Conservation (phyloP, 352 stramenopile species). For the Pythium folliculosum region DNA sequence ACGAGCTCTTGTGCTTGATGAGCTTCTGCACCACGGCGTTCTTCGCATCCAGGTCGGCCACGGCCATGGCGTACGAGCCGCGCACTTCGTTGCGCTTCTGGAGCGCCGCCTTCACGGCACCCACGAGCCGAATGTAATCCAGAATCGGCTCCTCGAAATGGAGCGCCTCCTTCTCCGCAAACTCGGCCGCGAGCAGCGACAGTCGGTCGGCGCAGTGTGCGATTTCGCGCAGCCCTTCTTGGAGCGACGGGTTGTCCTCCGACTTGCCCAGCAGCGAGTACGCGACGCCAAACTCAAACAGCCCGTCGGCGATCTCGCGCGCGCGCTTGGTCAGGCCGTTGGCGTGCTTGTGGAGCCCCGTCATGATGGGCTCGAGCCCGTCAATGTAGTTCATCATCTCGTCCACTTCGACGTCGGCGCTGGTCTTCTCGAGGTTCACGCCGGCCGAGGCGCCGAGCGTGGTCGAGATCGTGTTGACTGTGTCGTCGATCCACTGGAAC, state of each 20-base stretch:
- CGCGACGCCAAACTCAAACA: conserved; percentile 97
- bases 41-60: conserved; percentile 90
- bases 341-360: conserved; percentile 93
- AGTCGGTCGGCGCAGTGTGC: conserved; percentile 93
- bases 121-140: conserved; percentile 96
- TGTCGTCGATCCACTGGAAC: conserved; percentile 90
- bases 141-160: conserved; percentile 96
- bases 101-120: conserved; percentile 93
- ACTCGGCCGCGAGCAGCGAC: conserved; percentile 89
- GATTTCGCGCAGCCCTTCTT: conserved; percentile 91
- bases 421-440: conserved; percentile 78
- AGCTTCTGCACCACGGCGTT: conserved; percentile 61
- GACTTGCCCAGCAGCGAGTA: conserved; percentile 95
- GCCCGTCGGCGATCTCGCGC: conserved; percentile 94
- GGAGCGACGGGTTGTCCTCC: conserved; percentile 91
- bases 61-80: conserved; percentile 80
- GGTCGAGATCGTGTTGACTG: conserved; percentile 80
- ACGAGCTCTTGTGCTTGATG: conserved; percentile 56
- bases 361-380: conserved; percentile 94
- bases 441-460: conserved; percentile 50
- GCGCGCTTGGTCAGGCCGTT: conserved; percentile 93
- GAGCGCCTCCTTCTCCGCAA: conserved; percentile 91
- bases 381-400: conserved; percentile 97
- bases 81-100: conserved; percentile 93
- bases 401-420: conserved; percentile 93